phyloP scores from a whole-genome alignment of 2,329 filamentous ascomycete species.

The Colletotrichum sp. region DNA sequence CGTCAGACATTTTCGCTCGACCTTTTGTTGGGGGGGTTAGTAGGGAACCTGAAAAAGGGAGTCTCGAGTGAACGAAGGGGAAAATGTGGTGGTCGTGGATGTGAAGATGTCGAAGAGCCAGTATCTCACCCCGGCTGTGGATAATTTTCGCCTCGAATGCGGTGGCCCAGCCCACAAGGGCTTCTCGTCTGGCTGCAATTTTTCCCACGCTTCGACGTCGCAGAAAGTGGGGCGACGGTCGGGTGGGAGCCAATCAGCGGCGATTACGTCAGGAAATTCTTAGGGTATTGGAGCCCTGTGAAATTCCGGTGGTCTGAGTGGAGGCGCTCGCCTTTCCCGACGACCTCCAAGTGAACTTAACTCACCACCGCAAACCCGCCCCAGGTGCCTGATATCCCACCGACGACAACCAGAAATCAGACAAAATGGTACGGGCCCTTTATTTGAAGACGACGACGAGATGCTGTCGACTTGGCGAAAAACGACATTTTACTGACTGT shows the following conservation, averaged over 20 bases:
- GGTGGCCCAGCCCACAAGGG: not conserved
- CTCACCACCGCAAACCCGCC: constrained; percentile 13
- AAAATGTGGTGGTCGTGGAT: constrained; percentile 22
- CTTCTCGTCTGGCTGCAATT: constrained; percentile 2
- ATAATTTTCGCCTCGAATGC: constrained; percentile 10
- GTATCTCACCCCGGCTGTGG: constrained; percentile 10
- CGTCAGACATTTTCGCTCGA: constrained; percentile 82
- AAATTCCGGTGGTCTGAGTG: constrained; percentile 1
- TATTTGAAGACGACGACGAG: not conserved
- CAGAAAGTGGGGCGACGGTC: constrained; percentile 27
- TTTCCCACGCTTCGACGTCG: constrained; percentile 24
- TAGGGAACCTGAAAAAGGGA: constrained; percentile 5
- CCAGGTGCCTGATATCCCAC: constrained; percentile 18
- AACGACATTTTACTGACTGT: constrained; percentile 5
- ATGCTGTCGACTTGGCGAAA: not conserved
- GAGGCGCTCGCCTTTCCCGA: constrained; percentile 6
- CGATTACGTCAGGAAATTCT: constrained; percentile 29
- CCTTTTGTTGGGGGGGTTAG: constrained; percentile 17
- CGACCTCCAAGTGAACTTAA: constrained; percentile 9
- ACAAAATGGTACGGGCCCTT: constrained; percentile 18
- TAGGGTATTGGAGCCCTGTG: constrained; percentile 47
- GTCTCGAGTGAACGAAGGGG: constrained; percentile 11
- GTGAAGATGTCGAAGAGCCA: constrained; percentile 20
- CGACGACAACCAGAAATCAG: constrained; percentile 21
- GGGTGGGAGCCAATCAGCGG: constrained; percentile 38